Base-by-base conservation (phyloP, 306 rosid genomes). In the Vigna mungo region DNA sequence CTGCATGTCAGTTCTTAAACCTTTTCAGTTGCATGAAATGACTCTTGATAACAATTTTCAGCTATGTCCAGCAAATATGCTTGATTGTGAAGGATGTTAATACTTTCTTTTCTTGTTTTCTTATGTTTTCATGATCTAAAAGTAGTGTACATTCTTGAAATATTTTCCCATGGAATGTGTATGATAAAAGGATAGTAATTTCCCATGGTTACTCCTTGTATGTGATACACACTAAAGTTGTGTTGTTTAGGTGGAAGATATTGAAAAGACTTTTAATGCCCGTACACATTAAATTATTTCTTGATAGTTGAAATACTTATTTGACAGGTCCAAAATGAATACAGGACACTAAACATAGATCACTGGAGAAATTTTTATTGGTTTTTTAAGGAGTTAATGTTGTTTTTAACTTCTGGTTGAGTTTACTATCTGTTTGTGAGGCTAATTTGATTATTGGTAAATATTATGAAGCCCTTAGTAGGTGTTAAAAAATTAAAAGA, bases 321-420 rank as follows among this genome's bases (percentile, higher is more conserved):
- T 66, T 72, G 64, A 56, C 89, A 91, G 96, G 46, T 63, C 76
- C 96, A 89, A 78, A 89, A 20, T 41, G 91, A 86, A 36, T 89
- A 91, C 77, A 83, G 81, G 84, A 88, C 84, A 32, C 82, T 91
- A 46, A 79, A 39, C 75, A 81, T 73, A 78, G 96, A 91, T 79
- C 96, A 91, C 41, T 91, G 96, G 93, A 58, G 77, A 36, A 80
- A 70, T 55, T 85, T 89, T 72, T 86, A 84, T 75, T 87, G 87
- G 9, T 86, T 89, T 60, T 89, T 86, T 78, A 83, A 79, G 63
- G 89, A 91, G 89, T 93, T 91, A 79, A 59, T 60, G 61, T 71
- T 36, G 63, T 73, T 72, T 49, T 37, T 47, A 3, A 20, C 72
- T 75, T 60, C 34, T 32, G 59, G 32, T 51, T 75, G 71, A 48